Evolutionary conservation across 73 alveolate genomes (phyloP), one percentile per base, ranked within the genome.

Genomic region (Paramecium sonneborni): DNA sequence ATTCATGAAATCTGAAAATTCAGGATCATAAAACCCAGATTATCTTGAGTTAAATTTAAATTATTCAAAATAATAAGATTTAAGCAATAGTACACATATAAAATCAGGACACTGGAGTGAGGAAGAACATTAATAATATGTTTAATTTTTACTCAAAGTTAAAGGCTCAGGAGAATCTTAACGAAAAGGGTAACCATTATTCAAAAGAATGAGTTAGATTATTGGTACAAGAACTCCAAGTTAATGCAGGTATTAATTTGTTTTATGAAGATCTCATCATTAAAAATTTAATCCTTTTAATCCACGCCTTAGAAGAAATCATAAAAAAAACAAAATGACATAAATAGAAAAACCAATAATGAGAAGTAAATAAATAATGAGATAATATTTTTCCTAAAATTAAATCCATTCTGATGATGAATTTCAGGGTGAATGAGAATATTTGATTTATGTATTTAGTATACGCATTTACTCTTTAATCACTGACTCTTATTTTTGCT

Each of bases 21-120:
- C 84, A 5, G 84, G 39, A 26, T 62, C 84, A 62, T 32, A 23
- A 62, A 62, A 62, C 68, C 68, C 68, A 52, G 68, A 52, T 52
- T 52, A 52, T 62, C 84, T 62, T 62, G 84, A 62, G 39, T 32
- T 32, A 62, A 62, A 26, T 62, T 12, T 32, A 12, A 62, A 62
- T 32, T 26, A 62, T 30, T 62, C 84, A 20, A 62, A 62, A 62
- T 32, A 62, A 12, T 10, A 11, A 26, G 84, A 62, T 26, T 7
- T 52, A n/a, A 52, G 68, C 68, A 62, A 30, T 62, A 30, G 84
- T 12, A 26, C 84, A 62, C 39, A 62, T 26, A 62, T 32, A 20
- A 62, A 62, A 62, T 30, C 48, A 62, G 84, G 84, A 26, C 84
- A 62, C 18, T 62, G 84, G 84, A 62, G 48, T 12, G 84, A 62